Evolutionary conservation across 352 stramenopile species (phyloP).

Genomic region (Blastocystis sp.): DNA sequence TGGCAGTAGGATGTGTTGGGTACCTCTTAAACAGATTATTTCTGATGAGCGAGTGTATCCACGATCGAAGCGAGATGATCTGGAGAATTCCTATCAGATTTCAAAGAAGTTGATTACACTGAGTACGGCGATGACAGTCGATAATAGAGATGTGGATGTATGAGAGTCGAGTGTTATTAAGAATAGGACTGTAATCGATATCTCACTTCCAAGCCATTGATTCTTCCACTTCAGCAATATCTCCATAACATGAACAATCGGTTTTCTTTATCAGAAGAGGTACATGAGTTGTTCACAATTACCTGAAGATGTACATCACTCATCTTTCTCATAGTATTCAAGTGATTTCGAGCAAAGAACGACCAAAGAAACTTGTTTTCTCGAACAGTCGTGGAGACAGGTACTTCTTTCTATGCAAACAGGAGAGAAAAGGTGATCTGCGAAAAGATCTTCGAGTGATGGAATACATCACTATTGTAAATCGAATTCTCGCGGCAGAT

Average conservation of each 20-base stretch:
- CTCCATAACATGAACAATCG: slow-evolving; percentile 35
- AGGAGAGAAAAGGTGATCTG: slow-evolving; percentile 95
- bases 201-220: slow-evolving; percentile 66
- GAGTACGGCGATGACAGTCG: slow-evolving; percentile 72
- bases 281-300: not conserved
- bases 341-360: slow-evolving; percentile 96
- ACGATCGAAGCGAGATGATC: slow-evolving; percentile 70
- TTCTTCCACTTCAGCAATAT: slow-evolving; percentile 33
- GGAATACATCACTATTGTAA: slow-evolving; percentile 98
- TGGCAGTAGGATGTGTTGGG: slow-evolving; percentile 68
- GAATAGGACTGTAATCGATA: slow-evolving; percentile 84
- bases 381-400: slow-evolving; percentile 71
- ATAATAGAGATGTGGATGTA: slow-evolving; percentile 69
- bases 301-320: slow-evolving; percentile 76
- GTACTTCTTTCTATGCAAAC: slow-evolving; percentile 86
- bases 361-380: slow-evolving; percentile 92
- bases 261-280: slow-evolving; percentile 64
- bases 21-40: slow-evolving; percentile 66
- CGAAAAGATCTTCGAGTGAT: slow-evolving; percentile 98
- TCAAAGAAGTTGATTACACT: not conserved
- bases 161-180: slow-evolving; percentile 83
- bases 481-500: slow-evolving; percentile 89
- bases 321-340: slow-evolving; percentile 81
- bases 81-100: slow-evolving; percentile 54
- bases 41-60: slow-evolving; percentile 71